phyloP scores from a whole-genome alignment of 305 asterid genomes.

The Fraxinus ornus region DNA sequence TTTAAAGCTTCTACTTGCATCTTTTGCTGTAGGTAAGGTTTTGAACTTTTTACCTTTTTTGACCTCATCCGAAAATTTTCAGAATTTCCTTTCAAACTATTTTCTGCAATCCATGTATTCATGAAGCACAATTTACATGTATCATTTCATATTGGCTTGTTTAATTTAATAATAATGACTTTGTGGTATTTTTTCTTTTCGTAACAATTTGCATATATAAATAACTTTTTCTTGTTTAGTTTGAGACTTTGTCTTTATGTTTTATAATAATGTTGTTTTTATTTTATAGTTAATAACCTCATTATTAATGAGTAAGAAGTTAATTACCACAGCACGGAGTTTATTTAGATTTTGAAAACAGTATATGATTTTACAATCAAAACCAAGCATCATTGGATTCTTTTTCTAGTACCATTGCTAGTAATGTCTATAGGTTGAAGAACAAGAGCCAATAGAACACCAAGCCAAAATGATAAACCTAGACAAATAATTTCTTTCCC shows the following conservation, averaged over 20 bases:
- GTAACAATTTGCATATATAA: not conserved
- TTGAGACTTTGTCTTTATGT: not conserved
- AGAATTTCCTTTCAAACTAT: slow-evolving; percentile 1
- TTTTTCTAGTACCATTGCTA: not conserved
- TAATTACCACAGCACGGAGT: not conserved
- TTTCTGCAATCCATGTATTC: slow-evolving; percentile 2
- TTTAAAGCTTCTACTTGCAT: not conserved
- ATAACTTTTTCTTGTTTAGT: not conserved
- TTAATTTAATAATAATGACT: not conserved
- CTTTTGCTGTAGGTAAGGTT: not conserved
- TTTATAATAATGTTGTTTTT: not conserved
- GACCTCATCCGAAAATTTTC: not conserved
- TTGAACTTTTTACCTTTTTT: not conserved
- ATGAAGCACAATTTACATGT: not conserved
- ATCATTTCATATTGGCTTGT: not conserved
- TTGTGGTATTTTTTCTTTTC: not conserved
- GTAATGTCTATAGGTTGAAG: not conserved
- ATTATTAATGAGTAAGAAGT: not conserved
- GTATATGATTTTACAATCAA: not conserved
- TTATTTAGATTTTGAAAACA: not conserved
- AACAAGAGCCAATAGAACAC: not conserved
- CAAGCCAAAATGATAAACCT: not conserved
- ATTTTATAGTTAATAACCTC: not conserved
- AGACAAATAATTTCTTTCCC: not conserved
- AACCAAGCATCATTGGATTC: not conserved